phyloP scores from a whole-genome alignment of 306 rosid genomes.

The Alnus glutinosa region DNA sequence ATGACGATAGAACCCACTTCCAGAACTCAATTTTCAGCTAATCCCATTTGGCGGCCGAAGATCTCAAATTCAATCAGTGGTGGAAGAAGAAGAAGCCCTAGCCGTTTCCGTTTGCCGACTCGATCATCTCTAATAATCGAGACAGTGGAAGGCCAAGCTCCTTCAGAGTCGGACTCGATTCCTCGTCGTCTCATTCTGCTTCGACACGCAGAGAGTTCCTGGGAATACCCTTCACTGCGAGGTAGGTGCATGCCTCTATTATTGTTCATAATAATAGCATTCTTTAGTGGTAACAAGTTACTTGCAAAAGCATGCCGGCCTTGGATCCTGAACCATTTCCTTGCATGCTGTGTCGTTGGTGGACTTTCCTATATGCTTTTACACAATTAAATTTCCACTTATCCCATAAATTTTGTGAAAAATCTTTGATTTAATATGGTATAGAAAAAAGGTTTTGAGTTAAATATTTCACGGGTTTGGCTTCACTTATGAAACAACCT shows the following conservation, averaged over 20 bases:
- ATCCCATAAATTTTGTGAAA: too few species aligned
- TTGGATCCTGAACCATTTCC: too few species aligned
- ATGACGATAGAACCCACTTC: not conserved
- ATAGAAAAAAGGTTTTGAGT: too few species aligned
- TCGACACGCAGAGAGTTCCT: constrained; percentile 83
- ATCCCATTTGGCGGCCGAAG: not conserved
- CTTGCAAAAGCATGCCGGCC: too few species aligned
- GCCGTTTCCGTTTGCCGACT: constrained; percentile 22
- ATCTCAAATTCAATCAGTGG: not conserved
- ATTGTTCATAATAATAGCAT: not conserved
- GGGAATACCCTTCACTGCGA: constrained; percentile 65
- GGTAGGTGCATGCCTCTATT: constrained; percentile 37
- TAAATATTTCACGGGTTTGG: too few species aligned
- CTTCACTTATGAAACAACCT: too few species aligned
- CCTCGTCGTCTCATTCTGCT: constrained; percentile 95
- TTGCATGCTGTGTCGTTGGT: too few species aligned
- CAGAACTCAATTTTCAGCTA: not conserved
- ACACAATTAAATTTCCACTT: too few species aligned
- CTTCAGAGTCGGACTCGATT: constrained; percentile 37
- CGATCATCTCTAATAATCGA: constrained; percentile 50
- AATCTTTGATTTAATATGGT: too few species aligned
- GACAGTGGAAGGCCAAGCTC: constrained; percentile 46
- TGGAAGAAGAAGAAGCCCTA: constrained; percentile 36
- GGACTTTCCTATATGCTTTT: too few species aligned
- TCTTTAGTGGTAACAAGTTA: too few species aligned